A percentile compares a stretch with the other conserved stretches of the same genome.
These are phyloP conservation scores for Caryopteris hybrid DNA, from an alignment of 305 asterid genomes.

Conservation along the genomic window DNA sequence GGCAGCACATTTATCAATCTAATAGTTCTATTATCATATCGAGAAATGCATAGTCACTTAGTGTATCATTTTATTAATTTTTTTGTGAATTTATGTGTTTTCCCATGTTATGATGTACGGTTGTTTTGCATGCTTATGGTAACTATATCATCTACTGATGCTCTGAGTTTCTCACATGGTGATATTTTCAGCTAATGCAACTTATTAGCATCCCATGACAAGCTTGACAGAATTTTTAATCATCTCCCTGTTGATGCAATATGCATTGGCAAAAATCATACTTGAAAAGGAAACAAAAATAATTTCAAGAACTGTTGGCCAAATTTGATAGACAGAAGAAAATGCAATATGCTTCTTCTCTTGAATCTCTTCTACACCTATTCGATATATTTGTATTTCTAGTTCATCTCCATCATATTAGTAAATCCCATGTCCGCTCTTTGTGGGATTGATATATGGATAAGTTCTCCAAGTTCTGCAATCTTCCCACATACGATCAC, in stretches of 20 bases:
- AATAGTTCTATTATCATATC: not conserved
- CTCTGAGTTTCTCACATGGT: not conserved
- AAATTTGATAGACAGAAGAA: no score
- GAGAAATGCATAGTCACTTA: not conserved
- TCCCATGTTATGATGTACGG: not conserved
- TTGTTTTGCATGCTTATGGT: not conserved
- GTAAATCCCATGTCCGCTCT: no score
- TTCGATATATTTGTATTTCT: no score
- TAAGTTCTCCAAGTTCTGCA: no score
- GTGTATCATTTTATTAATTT: no score
- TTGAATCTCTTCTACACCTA: no score
- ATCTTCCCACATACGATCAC: no score
- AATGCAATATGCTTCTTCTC: no score
- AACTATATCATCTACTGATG: not conserved
- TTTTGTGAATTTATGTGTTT: not conserved
- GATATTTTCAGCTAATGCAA: not conserved
- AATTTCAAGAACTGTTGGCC: no score
- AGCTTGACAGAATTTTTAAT: no score
- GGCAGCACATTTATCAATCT: not conserved
- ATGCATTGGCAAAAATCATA: not conserved
- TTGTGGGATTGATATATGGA: no score
- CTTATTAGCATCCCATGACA: not conserved
- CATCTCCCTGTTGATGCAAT: not conserved
- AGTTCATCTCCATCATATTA: no score
- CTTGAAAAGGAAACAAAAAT: not conserved